Base-by-base conservation (phyloP, 805 yeast species). In the Schwanniomyces polymorphus region DNA sequence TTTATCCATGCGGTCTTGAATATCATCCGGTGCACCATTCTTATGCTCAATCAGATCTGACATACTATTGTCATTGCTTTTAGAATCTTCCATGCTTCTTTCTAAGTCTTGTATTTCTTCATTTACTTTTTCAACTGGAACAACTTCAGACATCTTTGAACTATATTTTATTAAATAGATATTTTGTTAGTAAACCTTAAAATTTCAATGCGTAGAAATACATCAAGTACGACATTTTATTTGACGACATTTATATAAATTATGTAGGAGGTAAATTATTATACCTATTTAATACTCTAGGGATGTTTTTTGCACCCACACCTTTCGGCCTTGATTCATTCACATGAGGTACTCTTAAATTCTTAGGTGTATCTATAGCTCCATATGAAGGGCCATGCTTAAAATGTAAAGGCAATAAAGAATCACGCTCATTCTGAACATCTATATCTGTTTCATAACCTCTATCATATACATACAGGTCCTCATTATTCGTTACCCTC, bases 361-460 rank as follows among this genome's bases (percentile, higher is more conserved):
- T 41, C 6, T 16, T 42, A 16, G 14, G 31, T n/a, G 16, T 42
- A 21, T 23, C 31, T 8, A 45, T 48, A 7, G 62, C 41, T 7
- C 65, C 65, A 48, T 63, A 61, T 10, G 42, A 48, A 41, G 28
- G 48, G 43, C 38, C 50, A 50, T 45, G 42, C 25, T 42, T 42
- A 37, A 59, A 60, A 38, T 58, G 48, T 21, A 51, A 38, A 6
- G 73, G 68, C 12, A 70, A 47, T 14, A 72, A 59, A 23, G 42
- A 62, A 39, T 68, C 70, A n/a, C 54, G 51, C 45, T 72, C 76
- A 21, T 54, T 48, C 9, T 64, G 49, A 52, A 63, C 60, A 50
- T 72, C 78, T 31, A 65, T 68, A 47, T 73, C 78, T 4, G 76
- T 73, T 52, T 73, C 78, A 51, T 73, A 73, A 5, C 77, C 77